Base-by-base conservation (phyloP, 2,329 filamentous ascomycete genomes). In the Curvularia hawaiiensis region DNA sequence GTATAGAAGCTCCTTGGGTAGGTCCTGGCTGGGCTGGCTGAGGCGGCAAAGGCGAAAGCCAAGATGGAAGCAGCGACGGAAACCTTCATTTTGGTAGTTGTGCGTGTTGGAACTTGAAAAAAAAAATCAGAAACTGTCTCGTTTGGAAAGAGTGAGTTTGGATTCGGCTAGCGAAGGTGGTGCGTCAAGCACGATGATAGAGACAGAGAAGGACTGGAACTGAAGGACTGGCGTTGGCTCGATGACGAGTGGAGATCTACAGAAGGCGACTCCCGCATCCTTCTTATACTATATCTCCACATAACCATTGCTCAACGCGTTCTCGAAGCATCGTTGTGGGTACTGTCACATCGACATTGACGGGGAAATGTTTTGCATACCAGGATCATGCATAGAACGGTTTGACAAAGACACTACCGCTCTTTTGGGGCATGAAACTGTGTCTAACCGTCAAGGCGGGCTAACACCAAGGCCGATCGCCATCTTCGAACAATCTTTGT, bases 41-140 rank as follows among this genome's bases (percentile, higher is more conserved):
- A 59, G 47, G 70, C 65, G 47, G 68, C 59, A 51, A 67, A 65
- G 39, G 61, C 68, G 47, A 74, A 60, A 52, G 66, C 69, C 39
- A 72, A 51, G 50, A 73, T 60, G 53, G 69, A 58, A 58, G 69
- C 62, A 50, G 62, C 40, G 50, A 67, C 44, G 48, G 66, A 68
- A 65, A 63, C 68, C 69, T 75, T 71, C 72, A 75, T 75, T 54
- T 65, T 72, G 68, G 61, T 57, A 33, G 50, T 50, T 12, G 52
- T 33, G 44, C 46, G 30, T 52, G 41, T 53, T 38, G 50, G 52
- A 16, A 44, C 56, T 59, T 50, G 50, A 56, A 60, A 18, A 59
- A 54, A 24, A 53, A 24, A 24, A 24, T 24, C 56, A 35, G 52
- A 45, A 46, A 31, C 11, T 30, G 56, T 54, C 44, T 46, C 43